Percentiles rank a stretch among this genome's conserved stretches.
Evolutionary conservation across 2,329 filamentous ascomycete genomes (phyloP).

Genomic region (Fusarium sp.): DNA sequence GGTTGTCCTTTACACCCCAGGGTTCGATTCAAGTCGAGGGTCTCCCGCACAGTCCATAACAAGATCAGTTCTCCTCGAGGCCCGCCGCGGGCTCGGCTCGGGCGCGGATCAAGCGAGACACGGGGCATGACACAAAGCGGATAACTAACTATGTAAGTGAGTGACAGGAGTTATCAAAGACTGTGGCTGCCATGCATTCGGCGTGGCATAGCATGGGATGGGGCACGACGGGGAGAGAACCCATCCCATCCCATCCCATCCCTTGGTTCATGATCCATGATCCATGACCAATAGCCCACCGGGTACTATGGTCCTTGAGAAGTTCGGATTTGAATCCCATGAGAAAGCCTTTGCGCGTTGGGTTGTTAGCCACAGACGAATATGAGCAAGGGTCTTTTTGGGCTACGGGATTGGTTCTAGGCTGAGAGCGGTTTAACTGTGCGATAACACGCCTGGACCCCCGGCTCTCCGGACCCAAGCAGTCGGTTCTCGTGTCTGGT

Average conservation of each 20-base stretch:
- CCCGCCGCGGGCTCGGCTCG: slow-evolving; percentile 23
- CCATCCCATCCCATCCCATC: neutral
- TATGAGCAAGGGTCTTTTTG: slow-evolving; percentile 2
- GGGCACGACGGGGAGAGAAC: slow-evolving; percentile 11
- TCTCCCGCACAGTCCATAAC: slow-evolving; percentile 8
- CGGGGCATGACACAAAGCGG: slow-evolving; percentile 16
- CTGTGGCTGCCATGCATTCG: slow-evolving; percentile 30
- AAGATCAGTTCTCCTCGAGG: slow-evolving; percentile 11
- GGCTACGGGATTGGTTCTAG: slow-evolving; percentile 12
- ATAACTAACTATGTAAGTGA: slow-evolving; percentile 33
- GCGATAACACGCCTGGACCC: slow-evolving; percentile 32
- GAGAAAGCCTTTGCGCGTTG: neutral
- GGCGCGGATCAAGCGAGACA: slow-evolving; percentile 40
- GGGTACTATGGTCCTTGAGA: neutral
- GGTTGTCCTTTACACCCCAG: neutral
- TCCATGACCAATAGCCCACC: neutral
- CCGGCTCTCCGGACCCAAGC: slow-evolving; percentile 41
- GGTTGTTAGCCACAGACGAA: slow-evolving; percentile 15
- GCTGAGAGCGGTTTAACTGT: slow-evolving; percentile 37
- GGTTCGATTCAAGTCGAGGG: neutral
- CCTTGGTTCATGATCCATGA: slow-evolving; percentile 5
- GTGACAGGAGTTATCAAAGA: slow-evolving; percentile 22
- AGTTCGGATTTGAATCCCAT: slow-evolving; percentile 2
- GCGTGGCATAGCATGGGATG: slow-evolving; percentile 12
- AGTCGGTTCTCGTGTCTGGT: slow-evolving; percentile 39